Evolutionary conservation across 768 basidiomycete species (phyloP), one percentile per base, ranked within the genome.

Genomic region (Serendipita sp.): DNA sequence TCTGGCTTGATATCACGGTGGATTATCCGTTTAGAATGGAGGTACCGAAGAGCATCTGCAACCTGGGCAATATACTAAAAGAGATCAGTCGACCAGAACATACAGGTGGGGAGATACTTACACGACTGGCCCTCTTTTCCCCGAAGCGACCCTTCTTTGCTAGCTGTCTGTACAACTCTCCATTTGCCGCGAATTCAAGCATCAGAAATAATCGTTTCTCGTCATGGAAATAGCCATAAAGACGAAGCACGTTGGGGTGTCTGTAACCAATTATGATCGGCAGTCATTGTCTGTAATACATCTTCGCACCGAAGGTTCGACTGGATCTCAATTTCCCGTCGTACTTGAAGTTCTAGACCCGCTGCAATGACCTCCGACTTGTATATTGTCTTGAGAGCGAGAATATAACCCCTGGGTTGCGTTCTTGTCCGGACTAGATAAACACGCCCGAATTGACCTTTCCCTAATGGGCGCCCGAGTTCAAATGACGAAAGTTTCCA

Each of bases 1-100:
- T 79, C 78, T 15, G 78, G 78, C 71, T 79, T 79, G 74, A 79
- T 79, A 69, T 79, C 78, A n/a, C 78, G 73, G 66, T 79, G 78
- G 46, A 79, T 79, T 67, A 79, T 76, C 66, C 79, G 78, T 67
- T 79, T 79, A 54, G 68, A 67, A 72, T 79, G 78, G 3, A 79
- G 74, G 69, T 79, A 79, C 0, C 68, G 65, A 3, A 79, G 70
- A 3, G 78, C 78, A 67, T 78, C 78, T 18, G 78, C 75, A 77
- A 79, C 78, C 64, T 79, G 78, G 4, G 73, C 73, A 66, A 78
- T 77, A 68, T 79, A 79, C 77, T 79, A 68, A 2, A 51, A 36
- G 44, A 13, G 35, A 28, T 34, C 23, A 23, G 23, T 1, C 23
- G 23, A 23, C 23, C 23, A 23, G 23, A 13, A 44, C 13, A 44